Evolutionary conservation across 2,329 filamentous ascomycete species (phyloP).

Genomic region (Pseudogymnoascus sp.): DNA sequence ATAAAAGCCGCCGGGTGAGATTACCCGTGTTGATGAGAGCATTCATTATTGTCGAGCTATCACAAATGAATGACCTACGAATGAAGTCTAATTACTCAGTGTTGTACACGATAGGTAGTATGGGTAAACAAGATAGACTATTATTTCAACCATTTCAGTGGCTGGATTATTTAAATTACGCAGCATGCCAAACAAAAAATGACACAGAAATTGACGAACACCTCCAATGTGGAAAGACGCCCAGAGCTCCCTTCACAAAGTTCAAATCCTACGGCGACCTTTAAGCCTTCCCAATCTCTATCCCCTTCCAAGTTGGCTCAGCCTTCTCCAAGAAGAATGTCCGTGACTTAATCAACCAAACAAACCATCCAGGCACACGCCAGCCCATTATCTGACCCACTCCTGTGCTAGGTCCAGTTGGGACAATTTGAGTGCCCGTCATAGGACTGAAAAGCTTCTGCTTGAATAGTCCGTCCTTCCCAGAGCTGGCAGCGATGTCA

Average conservation of each 20-base stretch:
- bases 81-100: neutral
- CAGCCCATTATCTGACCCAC: conserved; percentile 33
- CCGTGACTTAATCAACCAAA: conserved; percentile 32
- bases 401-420: conserved; percentile 32
- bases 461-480: conserved; percentile 2
- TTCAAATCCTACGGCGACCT: neutral
- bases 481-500: conserved; percentile 31
- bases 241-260: neutral
- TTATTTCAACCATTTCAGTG: neutral
- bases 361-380: conserved; percentile 31
- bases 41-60: neutral
- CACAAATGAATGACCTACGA: neutral
- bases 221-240: neutral
- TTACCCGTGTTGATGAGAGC: neutral
- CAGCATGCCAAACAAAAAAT: neutral
- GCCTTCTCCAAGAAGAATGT: conserved; percentile 30
- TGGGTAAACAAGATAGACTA: neutral
- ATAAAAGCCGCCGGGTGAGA: neutral
- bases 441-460: conserved; percentile 29
- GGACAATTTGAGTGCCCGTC: conserved; percentile 32
- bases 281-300: conserved; percentile 14
- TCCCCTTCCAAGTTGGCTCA: conserved; percentile 9
- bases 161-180: neutral
- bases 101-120: neutral
- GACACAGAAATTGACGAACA: neutral